Conservation (phyloP, 345 rosid species). For the Heritiera littoralis region DNA sequence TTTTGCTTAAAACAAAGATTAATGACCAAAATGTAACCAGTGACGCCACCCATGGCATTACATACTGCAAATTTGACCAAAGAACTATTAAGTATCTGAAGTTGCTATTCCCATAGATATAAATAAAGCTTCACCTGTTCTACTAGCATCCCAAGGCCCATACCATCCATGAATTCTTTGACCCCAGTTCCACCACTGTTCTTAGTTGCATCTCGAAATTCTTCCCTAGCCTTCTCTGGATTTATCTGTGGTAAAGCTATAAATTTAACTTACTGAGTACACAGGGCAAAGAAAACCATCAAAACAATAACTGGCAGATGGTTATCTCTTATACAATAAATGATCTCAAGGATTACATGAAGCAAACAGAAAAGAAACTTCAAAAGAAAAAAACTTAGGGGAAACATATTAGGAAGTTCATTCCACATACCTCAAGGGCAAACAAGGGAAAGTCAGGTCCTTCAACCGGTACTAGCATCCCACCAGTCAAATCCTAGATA, state of each 20-base stretch:
- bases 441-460: conserved; percentile 91
- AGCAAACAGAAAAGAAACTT: conserved; percentile 16
- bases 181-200: conserved; percentile 78
- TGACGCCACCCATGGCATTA: not conserved
- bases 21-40: not conserved
- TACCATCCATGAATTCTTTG: conserved; percentile 95
- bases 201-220: conserved; percentile 72
- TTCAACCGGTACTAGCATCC: conserved; percentile 79
- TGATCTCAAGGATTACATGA: conserved; percentile 9
- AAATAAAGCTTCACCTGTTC: conserved; percentile 66
- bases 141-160: conserved; percentile 93
- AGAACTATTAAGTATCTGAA: not conserved
- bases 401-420: conserved; percentile 3
- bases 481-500: conserved; percentile 86
- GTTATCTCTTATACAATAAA: conserved; percentile 3
- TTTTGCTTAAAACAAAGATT: conserved; percentile 1
- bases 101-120: conserved; percentile 1
- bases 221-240: conserved; percentile 97
- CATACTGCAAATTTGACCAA: not conserved
- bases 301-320: not conserved
- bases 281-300: conserved; percentile 1
- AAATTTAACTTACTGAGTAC: conserved; percentile 37
- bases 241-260: conserved; percentile 61
- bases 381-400: not conserved
- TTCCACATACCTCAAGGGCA: conserved; percentile 80